Conservation (phyloP, 306 rosid genomes). For the Cajanus cajan region DNA sequence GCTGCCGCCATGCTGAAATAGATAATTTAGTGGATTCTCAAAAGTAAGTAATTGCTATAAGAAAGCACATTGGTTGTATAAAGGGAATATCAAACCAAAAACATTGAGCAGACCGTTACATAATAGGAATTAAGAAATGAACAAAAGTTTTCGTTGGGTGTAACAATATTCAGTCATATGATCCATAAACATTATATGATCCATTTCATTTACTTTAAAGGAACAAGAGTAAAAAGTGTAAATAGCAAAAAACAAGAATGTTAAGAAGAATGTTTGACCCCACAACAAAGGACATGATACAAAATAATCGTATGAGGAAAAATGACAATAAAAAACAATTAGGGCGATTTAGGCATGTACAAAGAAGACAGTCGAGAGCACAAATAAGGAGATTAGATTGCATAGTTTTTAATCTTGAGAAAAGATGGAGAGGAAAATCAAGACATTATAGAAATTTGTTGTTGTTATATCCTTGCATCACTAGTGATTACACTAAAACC, state of each 20-base stretch:
- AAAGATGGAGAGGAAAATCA: background rate
- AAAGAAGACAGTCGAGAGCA: background rate
- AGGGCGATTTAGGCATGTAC: background rate
- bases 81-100: constrained; percentile 6
- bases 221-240: background rate
- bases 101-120: background rate
- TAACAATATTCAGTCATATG: background rate
- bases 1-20: constrained; percentile 90
- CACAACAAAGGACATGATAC: background rate
- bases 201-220: background rate
- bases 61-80: constrained; percentile 19
- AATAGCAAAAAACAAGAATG: background rate
- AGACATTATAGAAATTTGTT: background rate
- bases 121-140: constrained; percentile 1
- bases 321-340: background rate
- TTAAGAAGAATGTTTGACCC: background rate
- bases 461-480: background rate
- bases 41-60: background rate
- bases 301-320: background rate
- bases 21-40: background rate
- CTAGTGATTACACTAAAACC: background rate
- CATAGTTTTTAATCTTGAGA: background rate
- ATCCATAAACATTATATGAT: background rate
- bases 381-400: background rate
- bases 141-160: background rate